Evolutionary conservation across 768 basidiomycete genomes (phyloP), one percentile per base, ranked within the genome.

Genomic region (Leccinum fibrillosum): DNA sequence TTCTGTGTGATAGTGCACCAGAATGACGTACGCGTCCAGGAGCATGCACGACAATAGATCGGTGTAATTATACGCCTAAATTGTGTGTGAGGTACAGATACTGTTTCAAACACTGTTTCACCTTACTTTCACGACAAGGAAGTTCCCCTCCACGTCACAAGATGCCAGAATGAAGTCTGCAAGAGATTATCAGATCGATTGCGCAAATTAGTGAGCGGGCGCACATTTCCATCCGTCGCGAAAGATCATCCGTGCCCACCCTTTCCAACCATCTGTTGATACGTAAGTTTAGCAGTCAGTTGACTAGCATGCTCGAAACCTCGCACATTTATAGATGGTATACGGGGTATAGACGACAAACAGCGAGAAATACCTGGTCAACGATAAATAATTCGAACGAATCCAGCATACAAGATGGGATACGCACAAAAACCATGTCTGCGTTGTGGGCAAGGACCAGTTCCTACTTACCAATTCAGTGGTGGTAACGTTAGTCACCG

Each of bases 81-180:
- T 11, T 49, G 49, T 15, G 10, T 5, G 56, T 63, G 28, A 63
- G 49, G 45, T 35, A 26, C 9, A 4, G 7, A 19, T 26, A 21
- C 25, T 28, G 25, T 13, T 6, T 13, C 15, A 21, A 49, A 28
- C 4, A 7, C 3, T 19, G 32, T 49, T 32, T 15, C 0, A 26
- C 19, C 69, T 37, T 58, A 84, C 86, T 71, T 90, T 90, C 55
- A 94, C 85, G 45, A 89, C 92, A 59, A 92, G 74, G 67, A 91
- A 94, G 69, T 94, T 94, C 34, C 87, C 92, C 69, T 94, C 92
- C 37, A 94, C 92, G 67, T 94, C 92, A 70, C 84, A 89, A 28
- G 79, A 82, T 23, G 88, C 91, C 32, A 94, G 77, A 57, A 93
- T 78, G 59, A 92, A 72, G 70, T 94, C 92, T 93, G 64, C 2